Evolutionary conservation across 2,329 filamentous ascomycete genomes (phyloP).

Genomic region (Claviceps fusiformis): DNA sequence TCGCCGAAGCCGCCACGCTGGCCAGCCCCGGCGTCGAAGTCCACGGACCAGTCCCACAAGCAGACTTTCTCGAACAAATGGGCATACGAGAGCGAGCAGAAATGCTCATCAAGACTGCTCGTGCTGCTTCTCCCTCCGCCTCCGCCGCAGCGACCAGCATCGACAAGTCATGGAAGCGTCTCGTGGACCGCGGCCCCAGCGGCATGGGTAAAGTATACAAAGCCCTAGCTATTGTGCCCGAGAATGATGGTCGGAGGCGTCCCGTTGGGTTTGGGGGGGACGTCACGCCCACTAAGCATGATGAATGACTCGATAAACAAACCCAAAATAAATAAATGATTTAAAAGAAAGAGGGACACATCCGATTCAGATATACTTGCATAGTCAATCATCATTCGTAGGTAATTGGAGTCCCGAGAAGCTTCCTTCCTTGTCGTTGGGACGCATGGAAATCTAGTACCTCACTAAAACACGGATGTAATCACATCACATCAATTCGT

Average conservation of each 20-base stretch:
- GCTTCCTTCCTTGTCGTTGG: too few relatives aligned
- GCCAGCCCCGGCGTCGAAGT: slow-evolving; percentile 75
- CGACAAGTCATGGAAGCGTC: slow-evolving; percentile 61
- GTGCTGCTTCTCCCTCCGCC: slow-evolving; percentile 21
- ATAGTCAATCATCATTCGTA: too few relatives aligned
- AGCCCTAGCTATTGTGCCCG: slow-evolving; percentile 77
- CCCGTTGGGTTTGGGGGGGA: slow-evolving; percentile 89
- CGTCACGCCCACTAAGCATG: slow-evolving; percentile 15
- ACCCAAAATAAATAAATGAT: too few relatives aligned
- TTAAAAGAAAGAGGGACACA: too few relatives aligned
- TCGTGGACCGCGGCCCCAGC: slow-evolving; percentile 68
- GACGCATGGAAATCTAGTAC: too few relatives aligned
- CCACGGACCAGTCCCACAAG: slow-evolving; percentile 83
- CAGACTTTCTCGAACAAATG: slow-evolving; percentile 63
- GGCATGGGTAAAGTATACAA: slow-evolving; percentile 97
- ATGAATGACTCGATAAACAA: too few relatives aligned
- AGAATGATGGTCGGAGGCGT: slow-evolving; percentile 56
- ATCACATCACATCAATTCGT: too few relatives aligned
- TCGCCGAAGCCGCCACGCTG: slow-evolving; percentile 68
- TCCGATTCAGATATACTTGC: too few relatives aligned
- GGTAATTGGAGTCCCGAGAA: too few relatives aligned
- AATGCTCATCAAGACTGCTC: slow-evolving; percentile 41
- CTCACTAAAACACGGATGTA: too few relatives aligned
- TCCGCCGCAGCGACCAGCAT: slow-evolving; percentile 40
- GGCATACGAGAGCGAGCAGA: slow-evolving; percentile 69